A percentile compares a stretch with the other conserved stretches of the same genome.
These are phyloP conservation scores for Zoysia matrella DNA, from an alignment of 202 grass and related monocot species.

Conservation along the genomic window DNA sequence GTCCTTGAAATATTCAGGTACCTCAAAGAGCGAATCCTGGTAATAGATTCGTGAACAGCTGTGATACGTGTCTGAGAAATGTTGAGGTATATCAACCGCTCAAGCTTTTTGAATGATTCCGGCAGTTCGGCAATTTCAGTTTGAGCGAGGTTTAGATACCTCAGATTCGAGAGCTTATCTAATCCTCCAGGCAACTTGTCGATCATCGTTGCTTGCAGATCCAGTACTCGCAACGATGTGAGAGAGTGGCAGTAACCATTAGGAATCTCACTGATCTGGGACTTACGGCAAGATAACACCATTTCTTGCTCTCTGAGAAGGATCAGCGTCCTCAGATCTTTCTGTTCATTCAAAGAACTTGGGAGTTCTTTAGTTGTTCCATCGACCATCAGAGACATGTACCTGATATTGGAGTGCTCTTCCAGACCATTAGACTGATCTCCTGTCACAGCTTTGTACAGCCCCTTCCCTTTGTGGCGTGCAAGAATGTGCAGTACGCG, in stretches of 20 bases:
- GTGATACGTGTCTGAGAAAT: not conserved
- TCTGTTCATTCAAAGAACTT: not conserved
- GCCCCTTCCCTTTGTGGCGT: not conserved
- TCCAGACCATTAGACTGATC: not conserved
- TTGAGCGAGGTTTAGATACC: not conserved
- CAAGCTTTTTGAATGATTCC: not conserved
- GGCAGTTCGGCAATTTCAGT: not conserved
- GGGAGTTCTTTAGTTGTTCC: not conserved
- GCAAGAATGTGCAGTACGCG: not conserved
- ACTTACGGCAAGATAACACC: not conserved
- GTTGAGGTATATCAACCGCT: constrained; percentile 1
- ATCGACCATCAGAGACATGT: not conserved
- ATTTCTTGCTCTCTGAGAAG: not conserved
- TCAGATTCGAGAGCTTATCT: not conserved
- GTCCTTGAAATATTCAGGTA: constrained; percentile 7
- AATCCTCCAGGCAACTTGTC: not conserved
- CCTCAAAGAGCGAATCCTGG: not conserved
- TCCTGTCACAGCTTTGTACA: not conserved
- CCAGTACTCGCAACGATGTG: not conserved
- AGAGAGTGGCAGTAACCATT: not conserved
- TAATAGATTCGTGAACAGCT: not conserved
- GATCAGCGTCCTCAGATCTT: constrained; percentile 2
- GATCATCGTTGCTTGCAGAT: not conserved
- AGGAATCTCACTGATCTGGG: not conserved
- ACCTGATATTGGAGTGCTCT: not conserved